Conservation (phyloP, 2,329 filamentous ascomycete species). For the Pseudocercospora crystallina region DNA sequence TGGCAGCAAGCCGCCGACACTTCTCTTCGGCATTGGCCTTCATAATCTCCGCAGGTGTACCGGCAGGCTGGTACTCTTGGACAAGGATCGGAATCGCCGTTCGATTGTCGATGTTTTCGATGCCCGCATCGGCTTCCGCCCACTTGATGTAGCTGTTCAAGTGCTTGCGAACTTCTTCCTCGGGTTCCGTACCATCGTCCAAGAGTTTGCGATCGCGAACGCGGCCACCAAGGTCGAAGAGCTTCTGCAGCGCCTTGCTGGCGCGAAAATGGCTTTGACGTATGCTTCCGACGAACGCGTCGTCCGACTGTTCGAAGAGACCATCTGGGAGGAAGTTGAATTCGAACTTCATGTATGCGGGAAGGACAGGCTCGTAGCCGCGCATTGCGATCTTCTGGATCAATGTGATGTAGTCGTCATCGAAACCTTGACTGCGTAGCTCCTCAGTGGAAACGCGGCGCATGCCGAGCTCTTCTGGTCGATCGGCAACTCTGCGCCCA, state of each 20-base stretch:
- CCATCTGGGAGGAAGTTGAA: conserved; percentile 55
- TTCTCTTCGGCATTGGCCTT: conserved; percentile 45
- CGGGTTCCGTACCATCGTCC: conserved; percentile 25
- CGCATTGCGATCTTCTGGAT: conserved; percentile 56
- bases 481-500: conserved; percentile 18
- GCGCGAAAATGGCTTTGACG: conserved; percentile 49
- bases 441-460: conserved; percentile 27
- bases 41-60: conserved; percentile 41
- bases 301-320: conserved; percentile 49
- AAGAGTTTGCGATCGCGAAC: conserved; percentile 51
- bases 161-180: conserved; percentile 23
- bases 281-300: conserved; percentile 48
- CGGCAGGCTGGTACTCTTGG: conserved; percentile 42
- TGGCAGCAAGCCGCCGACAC: conserved; percentile 44
- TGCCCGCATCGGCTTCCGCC: conserved; percentile 51
- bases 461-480: conserved; percentile 25
- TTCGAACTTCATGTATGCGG: conserved; percentile 53
- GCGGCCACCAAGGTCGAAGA: conserved; percentile 53
- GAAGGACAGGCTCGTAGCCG: conserved; percentile 57
- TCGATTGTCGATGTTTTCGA: conserved; percentile 33
- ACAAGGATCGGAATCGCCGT: conserved; percentile 45
- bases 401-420: conserved; percentile 52
- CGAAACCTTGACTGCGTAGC: conserved; percentile 43
- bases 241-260: conserved; percentile 49
- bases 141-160: conserved; percentile 53